Conservation (phyloP, 352 stramenopile species). For the Phytophthora macrochlamydospora region DNA sequence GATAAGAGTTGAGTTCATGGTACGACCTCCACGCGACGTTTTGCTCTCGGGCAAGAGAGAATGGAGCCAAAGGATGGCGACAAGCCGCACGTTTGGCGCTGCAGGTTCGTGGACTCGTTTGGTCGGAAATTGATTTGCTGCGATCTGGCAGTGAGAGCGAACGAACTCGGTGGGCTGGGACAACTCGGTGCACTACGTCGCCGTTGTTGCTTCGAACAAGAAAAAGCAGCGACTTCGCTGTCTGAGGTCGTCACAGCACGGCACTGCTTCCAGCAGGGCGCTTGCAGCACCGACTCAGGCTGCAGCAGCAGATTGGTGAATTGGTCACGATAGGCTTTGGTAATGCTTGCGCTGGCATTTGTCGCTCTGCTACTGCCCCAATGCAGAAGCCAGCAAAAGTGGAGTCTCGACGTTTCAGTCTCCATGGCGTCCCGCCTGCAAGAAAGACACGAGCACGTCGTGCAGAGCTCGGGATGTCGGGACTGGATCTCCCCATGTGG, state of each 20-base stretch:
- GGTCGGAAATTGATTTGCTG: constrained; percentile 11
- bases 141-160: constrained; percentile 12
- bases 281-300: neutral
- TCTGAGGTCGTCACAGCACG: constrained; percentile 6
- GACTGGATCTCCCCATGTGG: constrained; percentile 18
- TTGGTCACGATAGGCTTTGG: neutral
- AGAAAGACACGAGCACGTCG: neutral
- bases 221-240: constrained; percentile 18
- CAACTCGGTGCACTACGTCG: neutral
- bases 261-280: too few species aligned
- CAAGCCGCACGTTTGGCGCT: neutral
- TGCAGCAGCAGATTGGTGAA: neutral
- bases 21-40: too few species aligned
- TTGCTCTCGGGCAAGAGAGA: constrained; percentile 11
- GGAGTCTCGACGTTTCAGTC: neutral
- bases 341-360: neutral
- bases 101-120: constrained; percentile 6
- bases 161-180: neutral
- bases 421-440: neutral
- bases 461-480: constrained; percentile 21
- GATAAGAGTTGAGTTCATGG: too few species aligned
- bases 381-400: neutral
- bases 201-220: constrained; percentile 4
- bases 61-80: constrained; percentile 8
- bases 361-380: neutral